Evolutionary conservation across 306 rosid species (phyloP), one percentile per base, ranked within the genome.

Genomic region (Cicer pinnatifidum): DNA sequence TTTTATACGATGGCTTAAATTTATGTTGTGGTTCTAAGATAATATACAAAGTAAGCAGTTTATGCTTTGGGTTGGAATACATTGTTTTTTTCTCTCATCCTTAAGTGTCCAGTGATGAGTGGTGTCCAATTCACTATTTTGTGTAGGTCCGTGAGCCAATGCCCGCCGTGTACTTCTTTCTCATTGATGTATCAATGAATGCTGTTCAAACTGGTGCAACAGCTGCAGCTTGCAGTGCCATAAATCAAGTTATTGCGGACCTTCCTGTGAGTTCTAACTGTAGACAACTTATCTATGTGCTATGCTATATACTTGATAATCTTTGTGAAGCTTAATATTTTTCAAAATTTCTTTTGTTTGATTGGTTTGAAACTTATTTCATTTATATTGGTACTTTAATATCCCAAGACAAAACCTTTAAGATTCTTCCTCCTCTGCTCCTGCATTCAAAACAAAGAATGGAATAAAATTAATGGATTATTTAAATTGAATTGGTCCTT

Each of bases 181-280:
- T 94, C 79, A 81, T 94, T 33, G 99, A 94, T 87, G 99, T 91
- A 54, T 91, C 99, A 66, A 88, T 89, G 96, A 94, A 94, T 80
- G 95, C 99, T 51, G 80, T 94, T 69, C 97, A 94, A 87, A 94
- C 95, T 82, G 99, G 99, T 82, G 99, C 99, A 58, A 83, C 99
- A 59, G 99, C 93, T 77, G 99, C 99, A 79, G 99, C 99, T 67
- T 94, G 99, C 95, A 87, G 95, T 88, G 97, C 96, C 79, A 91
- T 94, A 79, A 82, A 66, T 86, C 97, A 90, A 94, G 97, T 94
- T 78, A 89, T 94, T 80, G 28, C 85, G 11, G 99, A 94, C 79
- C 90, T 94, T 79, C 96, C 97, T 69, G 99, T 94, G 90, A 94
- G 99, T 84, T 78, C 72, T 77, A n/a, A 58, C 16, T 70, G 72